These are phyloP conservation scores for Talaromyces liani DNA, from an alignment of 495 filamentous ascomycete genomes.

Conservation along the genomic window DNA sequence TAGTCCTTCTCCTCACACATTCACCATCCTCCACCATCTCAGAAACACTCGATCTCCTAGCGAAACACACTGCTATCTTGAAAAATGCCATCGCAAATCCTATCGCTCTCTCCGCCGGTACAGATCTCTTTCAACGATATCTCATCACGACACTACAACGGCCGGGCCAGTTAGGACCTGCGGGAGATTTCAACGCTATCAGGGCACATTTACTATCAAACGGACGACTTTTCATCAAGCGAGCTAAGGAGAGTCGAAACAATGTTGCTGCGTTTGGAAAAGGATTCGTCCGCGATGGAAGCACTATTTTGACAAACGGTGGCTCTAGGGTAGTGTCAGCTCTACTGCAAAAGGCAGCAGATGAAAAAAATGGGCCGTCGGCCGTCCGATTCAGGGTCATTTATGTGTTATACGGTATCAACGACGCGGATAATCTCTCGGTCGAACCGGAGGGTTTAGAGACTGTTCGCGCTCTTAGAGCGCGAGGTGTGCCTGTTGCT, in stretches of 20 bases:
- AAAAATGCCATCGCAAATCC: conserved; percentile 74
- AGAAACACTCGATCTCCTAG: conserved; percentile 82
- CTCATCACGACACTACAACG: conserved; percentile 64
- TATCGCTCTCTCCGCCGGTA: conserved; percentile 83
- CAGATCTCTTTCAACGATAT: conserved; percentile 92
- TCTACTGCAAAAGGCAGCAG: conserved; percentile 64
- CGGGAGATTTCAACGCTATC: conserved; percentile 71
- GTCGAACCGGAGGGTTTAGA: conserved; percentile 50
- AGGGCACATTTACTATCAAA: conserved; percentile 77
- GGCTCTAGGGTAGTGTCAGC: conserved; percentile 76
- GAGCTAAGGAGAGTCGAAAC: conserved; percentile 78
- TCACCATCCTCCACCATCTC: conserved; percentile 77
- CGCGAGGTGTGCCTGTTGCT: conserved; percentile 71
- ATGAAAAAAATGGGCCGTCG: conserved; percentile 47
- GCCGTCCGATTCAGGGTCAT: conserved; percentile 73
- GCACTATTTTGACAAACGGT: conserved; percentile 78
- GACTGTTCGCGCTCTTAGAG: conserved; percentile 61
- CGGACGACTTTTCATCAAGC: conserved; percentile 71
- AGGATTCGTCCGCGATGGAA: conserved; percentile 67
- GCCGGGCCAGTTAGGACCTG: conserved; percentile 43
- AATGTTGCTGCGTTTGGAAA: conserved; percentile 74
- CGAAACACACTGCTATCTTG: conserved; percentile 63
- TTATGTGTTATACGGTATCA: conserved; percentile 53
- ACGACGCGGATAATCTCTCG: conserved; percentile 22
- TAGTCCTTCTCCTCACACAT: conserved; percentile 73